Evolutionary conservation across 441 rosid species (phyloP), one percentile per base, ranked within the genome.

Genomic region (Arabidopsis lyrata): DNA sequence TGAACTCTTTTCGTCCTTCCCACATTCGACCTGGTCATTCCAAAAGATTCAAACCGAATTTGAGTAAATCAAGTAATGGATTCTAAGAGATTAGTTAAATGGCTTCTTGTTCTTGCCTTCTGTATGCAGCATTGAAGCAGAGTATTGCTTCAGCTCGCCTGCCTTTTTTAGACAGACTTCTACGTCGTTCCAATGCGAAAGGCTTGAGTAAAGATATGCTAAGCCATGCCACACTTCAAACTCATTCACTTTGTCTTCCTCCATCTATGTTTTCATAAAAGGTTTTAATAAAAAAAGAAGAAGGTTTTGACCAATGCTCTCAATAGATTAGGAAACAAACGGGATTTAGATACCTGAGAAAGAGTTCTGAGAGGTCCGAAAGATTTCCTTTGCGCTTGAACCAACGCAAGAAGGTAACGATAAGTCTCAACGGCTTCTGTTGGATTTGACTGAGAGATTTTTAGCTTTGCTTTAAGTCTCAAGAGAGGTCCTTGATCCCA

Each of bases 221-320:
- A 95, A 90, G 61, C 95, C 97, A 73, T 89, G 92, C 97, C 97
- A 95, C 68, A 92, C 97, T 83, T 95, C 95, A 73, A 90, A 92
- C 79, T 92, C 99, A 57, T 85, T 78, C 53, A 84, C 83, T 79
- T 81, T 88, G 72, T 83, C 84, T 59, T 87, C 89, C 70, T 81
- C 94, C 34, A 77, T 83, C 89, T 61, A 50, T 58, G 44, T 66
- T 53, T 48, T 68, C 32, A 38, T 2, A 12, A 14, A 14, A 56
- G 2, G 20, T 11, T 42, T 42, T 6, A 14, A 7, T 1, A 20
- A 41, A 61, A 39, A 5, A 42, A 50, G 31, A 42, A 50, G 31
- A 57, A 72, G 15, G 31, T 34, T 63, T 58, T 36, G 31, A 58
- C 0, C 36, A 6, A 29, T 35, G 50, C 13, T 34, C 4, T 54